Percentiles rank a stretch among this genome's conserved stretches.
These are phyloP conservation scores for Globisporangium carolinianum DNA, from an alignment of 352 stramenopile species.

Conservation along the genomic window DNA sequence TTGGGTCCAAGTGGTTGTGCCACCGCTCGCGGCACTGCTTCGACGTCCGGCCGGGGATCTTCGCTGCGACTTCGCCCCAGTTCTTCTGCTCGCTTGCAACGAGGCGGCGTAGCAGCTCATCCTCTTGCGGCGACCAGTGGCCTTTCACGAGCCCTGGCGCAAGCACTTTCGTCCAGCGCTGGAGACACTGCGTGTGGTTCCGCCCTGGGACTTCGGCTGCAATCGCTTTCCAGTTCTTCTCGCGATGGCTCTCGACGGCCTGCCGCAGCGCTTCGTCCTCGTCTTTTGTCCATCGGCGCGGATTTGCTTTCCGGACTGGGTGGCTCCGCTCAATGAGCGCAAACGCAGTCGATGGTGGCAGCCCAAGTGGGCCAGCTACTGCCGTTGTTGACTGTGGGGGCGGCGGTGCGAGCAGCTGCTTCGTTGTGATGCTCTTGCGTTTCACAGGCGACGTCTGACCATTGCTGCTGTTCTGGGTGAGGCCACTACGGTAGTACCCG, in stretches of 20 bases:
- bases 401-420: constrained; percentile 39
- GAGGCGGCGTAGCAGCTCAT: constrained; percentile 67
- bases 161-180: constrained; percentile 89
- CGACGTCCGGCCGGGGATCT: constrained; percentile 79
- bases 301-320: constrained; percentile 56
- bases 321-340: constrained; percentile 23
- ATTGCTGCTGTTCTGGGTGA: constrained; percentile 14
- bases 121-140: constrained; percentile 87
- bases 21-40: constrained; percentile 90
- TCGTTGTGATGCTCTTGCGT: constrained; percentile 72
- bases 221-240: constrained; percentile 92
- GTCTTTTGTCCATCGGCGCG: constrained; percentile 80
- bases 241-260: constrained; percentile 81
- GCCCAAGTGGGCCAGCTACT: constrained; percentile 7
- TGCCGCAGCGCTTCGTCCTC: constrained; percentile 83
- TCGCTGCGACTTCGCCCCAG: constrained; percentile 82
- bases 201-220: constrained; percentile 77
- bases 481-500: constrained; percentile 27
- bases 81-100: constrained; percentile 85
- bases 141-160: constrained; percentile 85
- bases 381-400: background rate
- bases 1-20: constrained; percentile 87
- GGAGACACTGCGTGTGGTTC: constrained; percentile 89
- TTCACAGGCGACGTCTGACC: constrained; percentile 55
- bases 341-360: constrained; percentile 11